phyloP scores from a whole-genome alignment of 202 grass and related monocot species.

The Panicum virgatum region DNA sequence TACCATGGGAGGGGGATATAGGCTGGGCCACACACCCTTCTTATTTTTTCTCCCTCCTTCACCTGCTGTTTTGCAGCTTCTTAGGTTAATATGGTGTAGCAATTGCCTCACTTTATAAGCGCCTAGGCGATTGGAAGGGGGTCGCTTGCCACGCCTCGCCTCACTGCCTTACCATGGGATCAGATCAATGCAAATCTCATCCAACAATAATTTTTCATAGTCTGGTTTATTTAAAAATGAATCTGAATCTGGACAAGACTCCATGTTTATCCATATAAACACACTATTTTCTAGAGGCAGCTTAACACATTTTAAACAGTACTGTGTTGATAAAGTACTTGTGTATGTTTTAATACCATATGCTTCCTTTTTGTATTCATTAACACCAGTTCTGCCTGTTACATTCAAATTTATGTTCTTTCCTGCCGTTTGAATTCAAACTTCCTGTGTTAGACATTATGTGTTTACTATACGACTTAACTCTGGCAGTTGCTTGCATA shows the following conservation, averaged over 20 bases:
- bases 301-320: neutral
- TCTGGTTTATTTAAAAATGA: neutral
- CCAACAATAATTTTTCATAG: neutral
- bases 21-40: too few relatives aligned
- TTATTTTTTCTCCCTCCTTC: too few relatives aligned
- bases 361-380: neutral
- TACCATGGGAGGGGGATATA: too few relatives aligned
- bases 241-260: neutral
- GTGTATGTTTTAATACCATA: neutral
- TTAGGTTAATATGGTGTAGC: too few relatives aligned
- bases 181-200: neutral
- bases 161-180: too few relatives aligned
- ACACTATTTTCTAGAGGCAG: neutral
- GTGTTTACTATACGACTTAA: too few relatives aligned
- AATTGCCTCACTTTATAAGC: too few relatives aligned
- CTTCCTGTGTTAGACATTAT: neutral
- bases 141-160: too few relatives aligned
- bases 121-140: too few relatives aligned
- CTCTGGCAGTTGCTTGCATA: neutral
- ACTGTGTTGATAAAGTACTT: neutral
- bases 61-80: too few relatives aligned
- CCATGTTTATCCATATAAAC: neutral
- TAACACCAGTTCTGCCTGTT: neutral
- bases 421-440: neutral
- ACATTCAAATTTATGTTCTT: neutral